A percentile compares a stretch with the other conserved stretches of the same genome.
Evolutionary conservation across 805 yeast genomes (phyloP).

Genomic region (Candida ulmi): DNA sequence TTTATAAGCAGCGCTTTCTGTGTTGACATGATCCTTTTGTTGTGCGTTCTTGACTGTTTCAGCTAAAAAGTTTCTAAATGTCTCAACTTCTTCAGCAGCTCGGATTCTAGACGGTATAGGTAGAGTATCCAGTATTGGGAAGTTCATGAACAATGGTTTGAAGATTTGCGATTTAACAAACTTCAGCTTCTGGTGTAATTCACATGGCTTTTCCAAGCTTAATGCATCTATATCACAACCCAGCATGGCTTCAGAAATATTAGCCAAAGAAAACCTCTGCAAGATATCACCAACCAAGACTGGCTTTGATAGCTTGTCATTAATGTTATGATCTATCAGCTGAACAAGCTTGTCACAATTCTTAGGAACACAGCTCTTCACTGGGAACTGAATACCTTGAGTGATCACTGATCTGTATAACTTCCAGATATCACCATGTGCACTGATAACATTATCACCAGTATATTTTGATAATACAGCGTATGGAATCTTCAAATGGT

Average conservation of each 20-base stretch:
- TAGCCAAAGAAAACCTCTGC: slow-evolving; percentile 43
- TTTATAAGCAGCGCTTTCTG: slow-evolving; percentile 34
- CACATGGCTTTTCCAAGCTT: slow-evolving; percentile 21
- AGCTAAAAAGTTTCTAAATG: slow-evolving; percentile 34
- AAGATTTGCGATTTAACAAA: slow-evolving; percentile 47
- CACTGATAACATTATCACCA: slow-evolving; percentile 56
- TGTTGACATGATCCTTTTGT: slow-evolving; percentile 20
- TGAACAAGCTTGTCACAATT: slow-evolving; percentile 33
- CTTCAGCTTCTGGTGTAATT: slow-evolving; percentile 35
- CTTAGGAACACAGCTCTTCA: slow-evolving; percentile 29
- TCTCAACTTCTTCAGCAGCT: slow-evolving; percentile 37
- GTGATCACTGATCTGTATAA: slow-evolving; percentile 40
- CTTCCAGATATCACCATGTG: slow-evolving; percentile 50
- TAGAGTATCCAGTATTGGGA: slow-evolving; percentile 46
- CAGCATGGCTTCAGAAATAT: slow-evolving; percentile 43
- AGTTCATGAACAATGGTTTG: slow-evolving; percentile 46
- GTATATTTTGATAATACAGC: slow-evolving; percentile 49
- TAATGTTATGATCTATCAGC: slow-evolving; percentile 18
- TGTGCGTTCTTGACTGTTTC: slow-evolving; percentile 29
- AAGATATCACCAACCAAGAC: slow-evolving; percentile 32
- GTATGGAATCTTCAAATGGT: slow-evolving; percentile 51
- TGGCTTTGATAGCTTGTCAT: slow-evolving; percentile 7
- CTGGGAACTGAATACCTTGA: slow-evolving; percentile 45
- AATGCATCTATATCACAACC: slow-evolving; percentile 43
- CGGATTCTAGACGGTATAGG: slow-evolving; percentile 42